phyloP scores from a whole-genome alignment of 495 filamentous ascomycete genomes.

The Neurospora intermedia region DNA sequence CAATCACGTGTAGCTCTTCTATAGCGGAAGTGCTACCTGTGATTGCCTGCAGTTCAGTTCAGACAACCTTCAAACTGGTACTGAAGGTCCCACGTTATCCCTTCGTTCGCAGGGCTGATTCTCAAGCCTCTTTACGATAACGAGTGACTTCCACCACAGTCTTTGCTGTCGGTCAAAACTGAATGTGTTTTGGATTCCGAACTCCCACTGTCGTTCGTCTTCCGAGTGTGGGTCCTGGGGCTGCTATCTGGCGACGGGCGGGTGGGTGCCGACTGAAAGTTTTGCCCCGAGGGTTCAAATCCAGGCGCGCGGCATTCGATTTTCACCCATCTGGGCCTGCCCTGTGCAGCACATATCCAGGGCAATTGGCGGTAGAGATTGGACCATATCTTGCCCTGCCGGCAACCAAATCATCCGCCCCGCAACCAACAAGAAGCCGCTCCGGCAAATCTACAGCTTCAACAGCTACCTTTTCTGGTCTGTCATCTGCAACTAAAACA shows the following conservation, averaged over 20 bases:
- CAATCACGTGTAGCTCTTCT: not conserved
- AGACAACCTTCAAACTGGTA: not conserved
- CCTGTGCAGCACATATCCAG: conserved; percentile 1
- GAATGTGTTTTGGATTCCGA: not conserved
- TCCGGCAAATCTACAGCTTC: conserved; percentile 11
- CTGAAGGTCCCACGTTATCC: not conserved
- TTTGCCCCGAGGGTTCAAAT: not conserved
- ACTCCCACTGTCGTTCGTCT: not conserved
- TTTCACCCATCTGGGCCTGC: not conserved
- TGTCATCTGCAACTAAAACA: not conserved
- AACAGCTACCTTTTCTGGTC: not conserved
- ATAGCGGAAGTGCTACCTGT: not conserved
- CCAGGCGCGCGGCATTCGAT: not conserved
- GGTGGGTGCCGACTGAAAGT: not conserved
- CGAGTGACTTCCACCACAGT: not conserved
- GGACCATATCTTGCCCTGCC: conserved; percentile 17
- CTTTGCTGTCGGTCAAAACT: not conserved
- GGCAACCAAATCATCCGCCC: conserved; percentile 13
- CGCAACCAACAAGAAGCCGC: conserved; percentile 8
- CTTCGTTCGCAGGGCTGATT: not conserved
- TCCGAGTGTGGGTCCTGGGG: not conserved
- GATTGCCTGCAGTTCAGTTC: not conserved
- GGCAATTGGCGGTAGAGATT: conserved; percentile 12
- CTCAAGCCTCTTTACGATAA: not conserved
- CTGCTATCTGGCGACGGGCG: not conserved